Conservation (phyloP, 2,329 filamentous ascomycete genomes). For the Colletotrichum sp. region DNA sequence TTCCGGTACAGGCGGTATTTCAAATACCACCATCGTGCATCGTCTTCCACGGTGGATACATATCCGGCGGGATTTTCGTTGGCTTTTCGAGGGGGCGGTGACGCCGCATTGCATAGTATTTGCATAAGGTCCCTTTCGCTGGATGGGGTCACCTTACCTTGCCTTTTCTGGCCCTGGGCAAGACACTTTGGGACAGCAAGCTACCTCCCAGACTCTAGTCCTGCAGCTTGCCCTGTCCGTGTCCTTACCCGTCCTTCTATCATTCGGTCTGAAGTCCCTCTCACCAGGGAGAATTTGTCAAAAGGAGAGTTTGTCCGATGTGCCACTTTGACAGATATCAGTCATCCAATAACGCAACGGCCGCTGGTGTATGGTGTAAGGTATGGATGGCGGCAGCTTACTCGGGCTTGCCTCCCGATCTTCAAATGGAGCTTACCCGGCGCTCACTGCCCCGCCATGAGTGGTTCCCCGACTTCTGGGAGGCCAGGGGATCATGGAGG, state of each 20-base stretch:
- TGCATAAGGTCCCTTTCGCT: slow-evolving; percentile 1
- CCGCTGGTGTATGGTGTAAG: neutral
- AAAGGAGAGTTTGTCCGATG: neutral
- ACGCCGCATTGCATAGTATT: neutral
- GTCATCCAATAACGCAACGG: neutral
- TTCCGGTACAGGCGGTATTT: neutral
- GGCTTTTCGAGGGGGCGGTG: neutral
- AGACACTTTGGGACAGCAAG: neutral
- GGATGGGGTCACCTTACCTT: neutral
- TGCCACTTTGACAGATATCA: neutral
- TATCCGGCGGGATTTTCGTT: neutral
- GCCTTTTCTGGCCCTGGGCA: neutral
- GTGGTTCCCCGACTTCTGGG: neutral
- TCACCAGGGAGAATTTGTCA: neutral
- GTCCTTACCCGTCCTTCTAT: neutral
- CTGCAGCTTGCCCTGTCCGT: neutral
- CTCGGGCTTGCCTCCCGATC: neutral
- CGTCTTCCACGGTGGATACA: neutral
- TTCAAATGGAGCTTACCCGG: neutral
- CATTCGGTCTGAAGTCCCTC: neutral
- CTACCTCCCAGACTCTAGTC: neutral
- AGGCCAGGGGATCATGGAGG: neutral
- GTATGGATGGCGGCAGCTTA: neutral
- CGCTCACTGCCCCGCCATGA: neutral
- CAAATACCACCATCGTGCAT: neutral